A percentile compares a stretch with the other conserved stretches of the same genome.
Conservation (phyloP, 1,139 yeast species). For the Ogataea hybrid region DNA sequence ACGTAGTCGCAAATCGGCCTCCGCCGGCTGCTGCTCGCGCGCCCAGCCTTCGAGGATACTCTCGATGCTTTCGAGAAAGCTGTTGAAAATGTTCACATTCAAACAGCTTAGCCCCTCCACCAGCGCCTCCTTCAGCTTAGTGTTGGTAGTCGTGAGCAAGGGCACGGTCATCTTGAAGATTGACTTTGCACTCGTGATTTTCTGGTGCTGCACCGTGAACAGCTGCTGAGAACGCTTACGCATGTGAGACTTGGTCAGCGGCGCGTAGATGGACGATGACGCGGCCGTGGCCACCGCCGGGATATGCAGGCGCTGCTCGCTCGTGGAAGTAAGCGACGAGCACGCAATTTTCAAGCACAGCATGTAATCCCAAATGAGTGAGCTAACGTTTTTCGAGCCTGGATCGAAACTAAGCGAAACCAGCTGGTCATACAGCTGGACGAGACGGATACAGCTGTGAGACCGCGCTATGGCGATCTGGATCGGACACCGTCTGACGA, state of each 20-base stretch:
- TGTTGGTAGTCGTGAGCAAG: slow-evolving; percentile 67
- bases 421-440: slow-evolving; percentile 83
- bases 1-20: slow-evolving; percentile 39
- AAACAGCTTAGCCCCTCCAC: slow-evolving; percentile 85
- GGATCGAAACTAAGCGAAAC: slow-evolving; percentile 58
- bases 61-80: slow-evolving; percentile 77
- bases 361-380: slow-evolving; percentile 40
- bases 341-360: slow-evolving; percentile 88
- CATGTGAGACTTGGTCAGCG: slow-evolving; percentile 43
- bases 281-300: slow-evolving; percentile 33
- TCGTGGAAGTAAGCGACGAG: slow-evolving; percentile 85
- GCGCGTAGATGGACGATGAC: slow-evolving; percentile 24
- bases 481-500: slow-evolving; percentile 84
- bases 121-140: slow-evolving; percentile 77
- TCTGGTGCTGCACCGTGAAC: slow-evolving; percentile 81
- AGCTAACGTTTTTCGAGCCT: slow-evolving; percentile 33
- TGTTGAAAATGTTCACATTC: slow-evolving; percentile 83
- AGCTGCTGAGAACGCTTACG: slow-evolving; percentile 74
- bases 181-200: slow-evolving; percentile 89
- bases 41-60: slow-evolving; percentile 62
- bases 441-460: slow-evolving; percentile 85
- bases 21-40: slow-evolving; percentile 30
- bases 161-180: slow-evolving; percentile 89
- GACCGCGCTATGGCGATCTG: slow-evolving; percentile 93
- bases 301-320: slow-evolving; percentile 71